Evolutionary conservation across 2,329 filamentous ascomycete species (phyloP), one percentile per base, ranked within the genome.

Genomic region (Alternaria burnsii): DNA sequence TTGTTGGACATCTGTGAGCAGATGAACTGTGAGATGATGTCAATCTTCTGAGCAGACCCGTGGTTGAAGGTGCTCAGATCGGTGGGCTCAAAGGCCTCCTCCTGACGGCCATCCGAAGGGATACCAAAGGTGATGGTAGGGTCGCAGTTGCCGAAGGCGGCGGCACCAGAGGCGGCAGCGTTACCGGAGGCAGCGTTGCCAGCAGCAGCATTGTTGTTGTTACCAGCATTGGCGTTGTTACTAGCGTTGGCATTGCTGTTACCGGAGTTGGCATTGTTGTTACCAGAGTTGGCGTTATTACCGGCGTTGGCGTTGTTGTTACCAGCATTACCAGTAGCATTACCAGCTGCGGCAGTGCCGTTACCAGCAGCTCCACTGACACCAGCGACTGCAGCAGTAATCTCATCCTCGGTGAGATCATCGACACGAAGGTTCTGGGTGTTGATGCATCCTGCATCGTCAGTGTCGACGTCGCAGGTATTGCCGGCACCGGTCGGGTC

Each of bases 361-460:
- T 50, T 50, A 28, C 50, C 18, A 14, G 50, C 36, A 41, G 36
- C 24, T 22, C 24, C 72, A 66, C 70, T 61, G 22, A 79, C 72
- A 66, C 70, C 62, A 26, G 79, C 78, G 36, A 83, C 83, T 5
- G 84, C 85, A 9, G 82, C 79, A 11, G 75, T 67, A 61, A 87
- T 83, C 74, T 88, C 85, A 4, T 78, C 84, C 12, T 80, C 78
- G 1, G 81, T 83, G 22, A 84, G 83, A 61, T 87, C 86, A 32
- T 86, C 77, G 7, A 87, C 84, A 11, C 87, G 79, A 6, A 87
- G 80, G 16, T 80, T 79, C 61, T 83, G 73, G 7, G 81, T 80
- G 70, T 85, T 86, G 71, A 88, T 87, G 70, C 86, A 88, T 8
- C 86, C 86, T 4, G 77, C 76, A 2, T 78, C 70, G 59, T 86